Evolutionary conservation across 345 rosid genomes (phyloP).

Genomic region (Litchi chinensis): DNA sequence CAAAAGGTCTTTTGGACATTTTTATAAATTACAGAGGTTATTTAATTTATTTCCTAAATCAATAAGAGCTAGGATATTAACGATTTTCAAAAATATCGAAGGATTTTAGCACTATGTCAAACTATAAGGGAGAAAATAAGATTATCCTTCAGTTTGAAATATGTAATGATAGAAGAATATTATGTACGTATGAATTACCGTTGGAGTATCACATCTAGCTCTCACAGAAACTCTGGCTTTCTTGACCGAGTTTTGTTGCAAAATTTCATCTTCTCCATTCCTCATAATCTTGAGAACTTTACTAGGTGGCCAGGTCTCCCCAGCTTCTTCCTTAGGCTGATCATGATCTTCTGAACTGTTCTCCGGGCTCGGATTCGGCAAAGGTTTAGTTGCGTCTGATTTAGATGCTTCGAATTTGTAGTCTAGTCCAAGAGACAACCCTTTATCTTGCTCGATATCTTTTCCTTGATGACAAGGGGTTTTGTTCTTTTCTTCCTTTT

Average conservation of each 20-base stretch:
- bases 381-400: constrained; percentile 30
- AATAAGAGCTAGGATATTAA: too few relatives aligned
- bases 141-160: too few relatives aligned
- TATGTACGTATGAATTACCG: constrained; percentile 50
- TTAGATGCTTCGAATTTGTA: constrained; percentile 50
- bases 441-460: constrained; percentile 24
- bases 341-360: constrained; percentile 37
- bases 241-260: constrained; percentile 64
- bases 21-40: too few relatives aligned
- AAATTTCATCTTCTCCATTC: constrained; percentile 46
- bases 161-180: too few relatives aligned
- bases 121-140: too few relatives aligned
- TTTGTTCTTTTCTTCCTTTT: constrained; percentile 37
- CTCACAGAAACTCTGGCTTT: constrained; percentile 90
- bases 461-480: constrained; percentile 15
- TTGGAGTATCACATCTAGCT: constrained; percentile 83
- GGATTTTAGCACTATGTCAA: too few relatives aligned
- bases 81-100: too few relatives aligned
- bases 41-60: too few relatives aligned
- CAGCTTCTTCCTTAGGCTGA: constrained; percentile 43
- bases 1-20: too few relatives aligned
- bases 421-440: constrained; percentile 53
- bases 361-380: constrained; percentile 32
- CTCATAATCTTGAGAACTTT: constrained; percentile 40
- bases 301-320: constrained; percentile 41